Evolutionary conservation across 2,329 filamentous ascomycete genomes (phyloP).

Genomic region (Trichoderma pleuroti): DNA sequence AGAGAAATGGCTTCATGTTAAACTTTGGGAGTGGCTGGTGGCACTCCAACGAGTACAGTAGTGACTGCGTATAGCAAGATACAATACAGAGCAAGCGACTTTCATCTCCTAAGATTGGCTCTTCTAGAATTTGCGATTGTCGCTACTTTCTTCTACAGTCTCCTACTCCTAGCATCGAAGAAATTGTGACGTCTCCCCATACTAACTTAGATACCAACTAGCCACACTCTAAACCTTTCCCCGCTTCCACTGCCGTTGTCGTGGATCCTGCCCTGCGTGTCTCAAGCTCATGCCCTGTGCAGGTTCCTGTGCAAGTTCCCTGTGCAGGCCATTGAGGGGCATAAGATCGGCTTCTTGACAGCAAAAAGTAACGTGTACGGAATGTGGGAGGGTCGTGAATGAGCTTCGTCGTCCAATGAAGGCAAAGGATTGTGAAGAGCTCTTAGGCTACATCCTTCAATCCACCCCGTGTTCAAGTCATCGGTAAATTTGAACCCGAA

Average conservation of each 20-base stretch:
- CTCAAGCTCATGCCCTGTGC: constrained; percentile 5
- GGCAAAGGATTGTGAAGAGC: neutral
- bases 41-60: neutral
- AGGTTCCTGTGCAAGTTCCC: neutral
- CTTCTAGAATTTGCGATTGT: neutral
- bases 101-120: neutral
- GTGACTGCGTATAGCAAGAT: neutral
- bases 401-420: neutral
- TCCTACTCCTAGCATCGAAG: neutral
- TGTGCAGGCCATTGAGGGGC: neutral
- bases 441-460: neutral
- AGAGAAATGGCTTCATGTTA: neutral
- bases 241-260: neutral
- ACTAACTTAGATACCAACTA: neutral
- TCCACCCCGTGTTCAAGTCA: neutral
- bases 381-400: neutral
- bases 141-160: neutral
- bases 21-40: neutral
- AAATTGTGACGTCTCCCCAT: neutral
- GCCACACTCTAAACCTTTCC: neutral
- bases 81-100: neutral
- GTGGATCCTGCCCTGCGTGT: constrained; percentile 27
- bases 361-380: neutral
- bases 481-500: neutral
- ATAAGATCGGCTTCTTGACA: neutral